Percentiles rank a stretch among this genome's conserved stretches.
These are phyloP conservation scores for Piper betle DNA, from an alignment of 164 flowering plant genomes.

Conservation along the genomic window DNA sequence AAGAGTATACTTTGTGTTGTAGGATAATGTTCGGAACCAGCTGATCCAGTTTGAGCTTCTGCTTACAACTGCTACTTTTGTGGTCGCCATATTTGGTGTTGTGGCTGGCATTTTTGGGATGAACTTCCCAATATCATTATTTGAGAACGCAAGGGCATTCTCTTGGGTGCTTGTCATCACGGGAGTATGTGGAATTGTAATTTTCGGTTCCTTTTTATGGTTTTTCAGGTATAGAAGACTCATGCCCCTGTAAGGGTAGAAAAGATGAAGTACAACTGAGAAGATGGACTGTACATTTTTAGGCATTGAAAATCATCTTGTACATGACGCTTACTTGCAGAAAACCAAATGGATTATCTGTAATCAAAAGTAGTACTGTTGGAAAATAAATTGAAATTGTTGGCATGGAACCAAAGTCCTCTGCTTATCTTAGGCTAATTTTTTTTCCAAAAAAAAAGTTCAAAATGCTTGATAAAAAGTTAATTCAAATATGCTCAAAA, in stretches of 20 bases:
- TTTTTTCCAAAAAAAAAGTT: no score
- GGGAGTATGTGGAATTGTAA: slow-evolving; percentile 36
- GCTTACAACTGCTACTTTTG: slow-evolving; percentile 91
- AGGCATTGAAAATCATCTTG: not conserved
- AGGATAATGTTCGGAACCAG: slow-evolving; percentile 96
- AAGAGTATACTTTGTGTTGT: slow-evolving; percentile 5
- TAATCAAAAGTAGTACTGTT: not conserved
- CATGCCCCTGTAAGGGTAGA: slow-evolving; percentile 51
- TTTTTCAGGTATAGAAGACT: slow-evolving; percentile 72
- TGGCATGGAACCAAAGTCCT: no score
- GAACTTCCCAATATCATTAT: slow-evolving; percentile 61
- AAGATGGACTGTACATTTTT: not conserved
- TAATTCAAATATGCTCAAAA: no score
- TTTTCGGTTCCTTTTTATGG: slow-evolving; percentile 62
- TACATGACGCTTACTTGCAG: no score
- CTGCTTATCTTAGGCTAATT: no score
- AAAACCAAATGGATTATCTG: no score
- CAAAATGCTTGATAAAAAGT: no score
- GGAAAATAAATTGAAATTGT: no score
- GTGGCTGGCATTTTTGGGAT: slow-evolving; percentile 96
- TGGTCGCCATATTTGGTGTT: slow-evolving; percentile 87
- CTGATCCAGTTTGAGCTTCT: slow-evolving; percentile 89
- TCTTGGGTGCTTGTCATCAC: slow-evolving; percentile 77
- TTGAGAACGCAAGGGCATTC: slow-evolving; percentile 48
- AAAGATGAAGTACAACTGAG: not conserved